Conservation (phyloP, 139 green algal species). For the Desmodesmus armatus region DNA sequence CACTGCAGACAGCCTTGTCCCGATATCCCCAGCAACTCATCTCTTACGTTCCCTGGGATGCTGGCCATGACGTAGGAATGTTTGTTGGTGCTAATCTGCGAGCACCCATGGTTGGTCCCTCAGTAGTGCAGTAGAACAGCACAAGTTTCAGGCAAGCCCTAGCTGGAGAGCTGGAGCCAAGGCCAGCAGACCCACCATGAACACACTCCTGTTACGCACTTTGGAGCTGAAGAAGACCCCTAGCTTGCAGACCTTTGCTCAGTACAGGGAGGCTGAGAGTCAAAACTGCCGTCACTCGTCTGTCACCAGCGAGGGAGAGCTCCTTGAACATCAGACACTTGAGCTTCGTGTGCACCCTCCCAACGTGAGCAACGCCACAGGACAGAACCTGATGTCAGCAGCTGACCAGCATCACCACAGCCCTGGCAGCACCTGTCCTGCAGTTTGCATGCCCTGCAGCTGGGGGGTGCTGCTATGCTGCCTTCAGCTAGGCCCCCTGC, state of each 20-base stretch:
- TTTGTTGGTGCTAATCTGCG: too few species aligned
- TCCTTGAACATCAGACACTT: constrained; percentile 47
- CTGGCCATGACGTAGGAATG: too few species aligned
- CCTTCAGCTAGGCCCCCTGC: too few species aligned
- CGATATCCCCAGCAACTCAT: too few species aligned
- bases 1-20: too few species aligned
- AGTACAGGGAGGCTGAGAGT: constrained; percentile 47
- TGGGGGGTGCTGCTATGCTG: too few species aligned
- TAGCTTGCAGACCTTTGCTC: constrained; percentile 42
- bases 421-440: not conserved
- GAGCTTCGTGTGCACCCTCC: constrained; percentile 67
- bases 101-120: too few species aligned
- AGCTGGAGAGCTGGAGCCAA: too few species aligned
- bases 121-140: too few species aligned
- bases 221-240: constrained; percentile 42
- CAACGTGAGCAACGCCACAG: constrained; percentile 64
- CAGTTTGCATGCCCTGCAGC: not conserved
- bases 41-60: too few species aligned
- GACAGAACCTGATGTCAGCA: not conserved
- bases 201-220: constrained; percentile 37
- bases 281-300: constrained; percentile 38
- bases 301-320: constrained; percentile 46
- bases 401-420: not conserved
- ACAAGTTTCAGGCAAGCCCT: too few species aligned
- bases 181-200: too few species aligned